Percentiles rank a stretch among this genome's conserved stretches.
phyloP scores from a whole-genome alignment of 306 rosid species.

The Datisca glomerata region DNA sequence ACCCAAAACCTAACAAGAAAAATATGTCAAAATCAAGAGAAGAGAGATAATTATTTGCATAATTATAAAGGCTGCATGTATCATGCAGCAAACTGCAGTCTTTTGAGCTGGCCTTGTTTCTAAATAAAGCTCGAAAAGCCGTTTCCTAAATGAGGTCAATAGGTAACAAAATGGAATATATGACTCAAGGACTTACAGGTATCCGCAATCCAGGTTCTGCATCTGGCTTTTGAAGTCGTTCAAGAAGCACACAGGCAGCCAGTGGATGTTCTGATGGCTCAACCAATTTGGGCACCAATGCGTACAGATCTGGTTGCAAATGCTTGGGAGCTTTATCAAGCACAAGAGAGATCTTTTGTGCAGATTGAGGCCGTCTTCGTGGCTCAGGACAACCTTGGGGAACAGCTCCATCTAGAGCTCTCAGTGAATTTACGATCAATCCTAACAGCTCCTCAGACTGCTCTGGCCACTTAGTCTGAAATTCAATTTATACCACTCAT shows the following conservation, averaged over 20 bases:
- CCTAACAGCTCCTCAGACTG: constrained; percentile 99
- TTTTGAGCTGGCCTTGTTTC: neutral
- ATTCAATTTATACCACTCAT: constrained; percentile 17
- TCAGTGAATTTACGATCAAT: constrained; percentile 86
- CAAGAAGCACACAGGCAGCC: constrained; percentile 87
- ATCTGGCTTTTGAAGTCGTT: constrained; percentile 81
- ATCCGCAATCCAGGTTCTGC: constrained; percentile 78
- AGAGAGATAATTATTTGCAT: neutral
- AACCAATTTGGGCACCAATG: constrained; percentile 88
- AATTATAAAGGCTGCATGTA: neutral
- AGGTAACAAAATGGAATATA: constrained; percentile 14
- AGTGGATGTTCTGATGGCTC: constrained; percentile 93
- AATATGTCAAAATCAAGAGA: constrained; percentile 15
- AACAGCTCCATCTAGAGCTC: constrained; percentile 93
- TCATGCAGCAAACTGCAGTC: too few species aligned
- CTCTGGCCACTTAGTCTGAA: constrained; percentile 95
- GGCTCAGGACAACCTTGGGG: constrained; percentile 97
- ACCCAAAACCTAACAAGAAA: constrained; percentile 57
- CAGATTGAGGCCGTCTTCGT: constrained; percentile 91
- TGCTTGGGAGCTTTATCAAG: constrained; percentile 96
- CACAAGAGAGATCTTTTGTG: constrained; percentile 85
- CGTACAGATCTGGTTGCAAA: constrained; percentile 80
- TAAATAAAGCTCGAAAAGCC: neutral
- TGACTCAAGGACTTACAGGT: constrained; percentile 55
- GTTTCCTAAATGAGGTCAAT: constrained; percentile 2